Evolutionary conservation across 139 green algal species (phyloP).

Genomic region (Pleodorina starrii): DNA sequence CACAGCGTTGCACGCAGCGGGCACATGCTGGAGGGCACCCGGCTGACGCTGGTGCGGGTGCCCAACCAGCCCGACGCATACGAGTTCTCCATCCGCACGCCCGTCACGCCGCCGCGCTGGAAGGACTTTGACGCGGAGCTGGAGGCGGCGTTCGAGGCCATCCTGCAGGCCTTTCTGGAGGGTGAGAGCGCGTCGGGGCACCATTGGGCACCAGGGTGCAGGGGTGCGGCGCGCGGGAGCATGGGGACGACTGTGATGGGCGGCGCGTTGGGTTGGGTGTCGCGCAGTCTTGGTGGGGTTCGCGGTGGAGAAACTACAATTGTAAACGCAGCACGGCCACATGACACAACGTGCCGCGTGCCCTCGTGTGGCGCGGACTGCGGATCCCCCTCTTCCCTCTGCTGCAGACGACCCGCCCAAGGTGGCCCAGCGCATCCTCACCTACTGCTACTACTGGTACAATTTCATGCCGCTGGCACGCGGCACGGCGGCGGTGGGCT

Average conservation of each 20-base stretch:
- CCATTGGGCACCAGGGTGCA: too few species aligned
- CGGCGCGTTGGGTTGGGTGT: too few species aligned
- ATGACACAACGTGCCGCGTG: too few species aligned
- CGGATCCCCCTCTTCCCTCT: too few species aligned
- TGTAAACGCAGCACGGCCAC: too few species aligned
- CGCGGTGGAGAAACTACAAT: too few species aligned
- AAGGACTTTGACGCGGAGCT: conserved; percentile 90
- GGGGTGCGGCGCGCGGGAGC: too few species aligned
- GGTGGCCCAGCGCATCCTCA: conserved; percentile 60
- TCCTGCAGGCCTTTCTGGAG: conserved; percentile 68
- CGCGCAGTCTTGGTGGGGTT: too few species aligned
- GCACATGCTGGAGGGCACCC: conserved; percentile 89
- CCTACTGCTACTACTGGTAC: conserved; percentile 83
- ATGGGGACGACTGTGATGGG: too few species aligned
- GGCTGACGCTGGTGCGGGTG: conserved; percentile 83
- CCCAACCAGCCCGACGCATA: conserved; percentile 79
- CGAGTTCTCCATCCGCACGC: conserved; percentile 94
- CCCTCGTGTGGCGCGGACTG: too few species aligned
- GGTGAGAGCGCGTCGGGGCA: too few species aligned
- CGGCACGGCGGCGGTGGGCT: conserved; percentile 89
- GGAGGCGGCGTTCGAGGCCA: conserved; percentile 71
- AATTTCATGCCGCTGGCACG: conserved; percentile 98
- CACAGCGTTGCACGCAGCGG: conserved; percentile 66
- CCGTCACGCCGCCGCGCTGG: conserved; percentile 89
- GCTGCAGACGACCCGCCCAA: conserved; percentile 34